Base-by-base conservation (phyloP, 2,329 filamentous ascomycete genomes). In the Pestalotiopsis sp. region DNA sequence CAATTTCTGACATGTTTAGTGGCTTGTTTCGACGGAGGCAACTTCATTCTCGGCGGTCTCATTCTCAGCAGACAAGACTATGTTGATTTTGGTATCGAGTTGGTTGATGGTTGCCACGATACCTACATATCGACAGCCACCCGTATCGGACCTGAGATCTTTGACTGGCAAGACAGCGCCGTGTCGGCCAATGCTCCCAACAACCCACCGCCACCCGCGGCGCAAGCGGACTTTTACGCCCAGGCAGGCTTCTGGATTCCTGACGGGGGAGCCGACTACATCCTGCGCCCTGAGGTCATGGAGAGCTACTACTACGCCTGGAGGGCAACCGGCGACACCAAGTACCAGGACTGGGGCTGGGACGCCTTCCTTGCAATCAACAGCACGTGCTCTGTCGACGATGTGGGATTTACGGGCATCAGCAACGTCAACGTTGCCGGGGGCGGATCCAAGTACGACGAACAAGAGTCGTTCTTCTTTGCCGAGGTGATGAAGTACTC, bases 231-330 rank as follows among this genome's bases (percentile, higher is more conserved):
- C 0, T 93, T 97, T 71, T 96, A 91, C 80, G 75, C 86, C 2
- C 76, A 80, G 71, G 83, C 89, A 0, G 94, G 94, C 4, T 97
- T 93, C 83, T 97, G 90, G 81, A 90, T 94, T 76, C 45, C 63
- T 6, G 64, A 57, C 27, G 85, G 80, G 0, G 81, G 83, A 57
- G 75, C 82, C 0, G 75, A 79, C 6, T 97, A 97, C 78, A 82
- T 91, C 9, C 86, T 97, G 38, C 88, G 94, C 0, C 92, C 93
- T 0, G 94, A 97, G 80, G 93, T 94, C 3, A 86, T 97, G 41
- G 94, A 97, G 82, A 92, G 89, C 73, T 91, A 91, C 79, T 97
- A 97, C 85, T 96, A 97, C 79, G 93, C 94, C 2, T 97, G 93
- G 83, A 90, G 93, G 65, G 88, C 91, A 0, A 97, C 94, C 0